phyloP scores from a whole-genome alignment of 179 eudicot species.

The Vitellaria paradoxa region DNA sequence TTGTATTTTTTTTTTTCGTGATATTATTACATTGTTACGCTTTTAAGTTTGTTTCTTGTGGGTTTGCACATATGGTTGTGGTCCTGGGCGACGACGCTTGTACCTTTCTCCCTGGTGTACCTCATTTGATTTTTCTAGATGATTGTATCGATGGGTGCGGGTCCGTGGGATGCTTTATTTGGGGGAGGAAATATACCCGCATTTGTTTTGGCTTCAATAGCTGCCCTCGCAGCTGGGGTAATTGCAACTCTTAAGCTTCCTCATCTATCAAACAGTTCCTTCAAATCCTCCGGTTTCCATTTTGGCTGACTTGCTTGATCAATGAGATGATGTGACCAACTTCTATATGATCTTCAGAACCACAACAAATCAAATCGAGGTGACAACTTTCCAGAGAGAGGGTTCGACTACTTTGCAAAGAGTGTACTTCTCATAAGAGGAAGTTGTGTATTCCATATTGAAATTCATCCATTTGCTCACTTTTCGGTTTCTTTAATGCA shows the following conservation, averaged over 20 bases:
- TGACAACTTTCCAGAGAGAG: neutral
- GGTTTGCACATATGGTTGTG: no score
- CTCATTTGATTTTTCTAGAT: slow-evolving; percentile 37
- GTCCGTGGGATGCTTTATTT: slow-evolving; percentile 99
- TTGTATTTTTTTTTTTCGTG: neutral
- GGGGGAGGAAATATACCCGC: slow-evolving; percentile 98
- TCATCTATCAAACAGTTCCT: slow-evolving; percentile 50
- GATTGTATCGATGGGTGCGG: slow-evolving; percentile 96
- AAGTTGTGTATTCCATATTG: no score
- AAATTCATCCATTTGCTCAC: no score
- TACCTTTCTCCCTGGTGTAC: neutral
- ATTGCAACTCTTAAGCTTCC: slow-evolving; percentile 78
- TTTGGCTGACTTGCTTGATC: slow-evolving; percentile 50
- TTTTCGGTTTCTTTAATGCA: no score
- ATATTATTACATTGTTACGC: no score
- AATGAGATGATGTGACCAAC: slow-evolving; percentile 14
- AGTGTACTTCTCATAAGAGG: no score
- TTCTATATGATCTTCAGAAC: neutral
- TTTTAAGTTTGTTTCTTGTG: no score
- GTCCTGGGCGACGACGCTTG: no score
- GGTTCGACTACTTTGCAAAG: neutral
- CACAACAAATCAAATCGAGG: slow-evolving; percentile 3
- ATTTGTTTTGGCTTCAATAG: slow-evolving; percentile 77
- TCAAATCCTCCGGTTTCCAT: slow-evolving; percentile 71
- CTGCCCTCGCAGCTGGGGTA: slow-evolving; percentile 80